Base-by-base conservation (phyloP, 2,329 filamentous ascomycete species). In the Tolypocladium tundrense region DNA sequence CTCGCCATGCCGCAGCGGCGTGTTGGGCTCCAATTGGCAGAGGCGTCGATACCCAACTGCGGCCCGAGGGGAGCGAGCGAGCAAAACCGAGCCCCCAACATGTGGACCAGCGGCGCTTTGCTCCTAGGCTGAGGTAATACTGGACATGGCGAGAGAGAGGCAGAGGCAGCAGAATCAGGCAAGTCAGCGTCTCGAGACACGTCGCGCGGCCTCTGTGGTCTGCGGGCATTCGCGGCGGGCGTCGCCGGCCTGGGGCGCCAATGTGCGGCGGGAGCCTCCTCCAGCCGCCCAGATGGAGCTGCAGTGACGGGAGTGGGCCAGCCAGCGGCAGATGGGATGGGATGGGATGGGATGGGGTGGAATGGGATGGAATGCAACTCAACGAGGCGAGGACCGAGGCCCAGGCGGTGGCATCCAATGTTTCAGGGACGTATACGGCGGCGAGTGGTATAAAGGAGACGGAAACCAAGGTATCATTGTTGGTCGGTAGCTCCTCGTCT, bases 1-100 rank as follows among this genome's bases (percentile, higher is more conserved):
- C 24, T 53, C 37, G 37, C 35, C 14, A 45, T 35, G 16, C 35
- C 59, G 43, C 51, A 31, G 43, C 58, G 64, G 65, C 65, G 64
- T 62, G 67, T 72, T 70, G 65, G 70, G 70, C 70, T 64, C 62
- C 66, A 69, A 74, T 68, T 68, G 67, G 70, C 63, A 61, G 62
- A 66, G 64, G 70, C 70, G 67, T 73, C 70, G 72, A 64, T 74
- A 71, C 72, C 72, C 72, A 72, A 73, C 69, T 59, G 62, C 58
- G 57, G 59, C 61, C 61, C 60, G 57, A 33, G 4, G 6, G 19
- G 14, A 2, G 14, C 16, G 31, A 35, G 31, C 19, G 27, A 33
- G 19, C 24, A 2, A 27, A 3, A 27, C 3, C 24, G 24, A 27
- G 35, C 10, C 11, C 48, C 27, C 16, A n/a, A n/a, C 27, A n/a